Base-by-base conservation (phyloP, 805 yeast genomes). In the Myxozyma monticola region DNA sequence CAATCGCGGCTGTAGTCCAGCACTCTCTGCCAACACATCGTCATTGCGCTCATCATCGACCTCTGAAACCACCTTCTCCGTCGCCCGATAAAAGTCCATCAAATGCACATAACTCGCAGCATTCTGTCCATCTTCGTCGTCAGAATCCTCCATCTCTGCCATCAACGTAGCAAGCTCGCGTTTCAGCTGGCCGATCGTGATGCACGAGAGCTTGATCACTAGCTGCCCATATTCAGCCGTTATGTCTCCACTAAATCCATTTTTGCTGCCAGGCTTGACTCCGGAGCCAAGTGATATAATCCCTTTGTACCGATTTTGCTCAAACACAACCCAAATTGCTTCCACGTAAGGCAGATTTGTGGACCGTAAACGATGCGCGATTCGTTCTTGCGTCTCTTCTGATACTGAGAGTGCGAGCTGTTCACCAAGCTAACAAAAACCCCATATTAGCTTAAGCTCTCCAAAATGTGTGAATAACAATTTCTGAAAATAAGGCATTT, bases 261-360 rank as follows among this genome's bases (percentile, higher is more conserved):
- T 10, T 17, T 18, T 39, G 12, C 28, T 41, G 24, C 46, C 46
- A 9, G 53, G 28, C 26, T 43, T 43, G 12, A 30, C 21, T 4
- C 41, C 26, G n/a, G 55, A 30, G 10, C 51, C 51, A 17, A 50
- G 34, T 10, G 50, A 28, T 8, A 46, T 37, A 2, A 42, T 26
- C 5, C 50, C 55, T 0, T 37, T 7, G 20, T 34, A 46, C 10
- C 35, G 29, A 6, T 40, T 35, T 8, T 22, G 18, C 15, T 9
- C 31, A 37, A 50, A 46, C 4, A 41, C 44, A 9, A 12, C 20
- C 55, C 55, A 50, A 3, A 50, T 22, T 3, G 51, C 50, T 29
- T 50, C 48, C 17, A 50, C 14, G 30, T 50, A 25, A 12, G 55
- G 55, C 12, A 50, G 31, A 37, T 50, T 50, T 4, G 55, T 39